Percentiles rank a stretch among this genome's conserved stretches.
Evolutionary conservation across 768 basidiomycete genomes (phyloP).

Genomic region (Psilocybe sp.): DNA sequence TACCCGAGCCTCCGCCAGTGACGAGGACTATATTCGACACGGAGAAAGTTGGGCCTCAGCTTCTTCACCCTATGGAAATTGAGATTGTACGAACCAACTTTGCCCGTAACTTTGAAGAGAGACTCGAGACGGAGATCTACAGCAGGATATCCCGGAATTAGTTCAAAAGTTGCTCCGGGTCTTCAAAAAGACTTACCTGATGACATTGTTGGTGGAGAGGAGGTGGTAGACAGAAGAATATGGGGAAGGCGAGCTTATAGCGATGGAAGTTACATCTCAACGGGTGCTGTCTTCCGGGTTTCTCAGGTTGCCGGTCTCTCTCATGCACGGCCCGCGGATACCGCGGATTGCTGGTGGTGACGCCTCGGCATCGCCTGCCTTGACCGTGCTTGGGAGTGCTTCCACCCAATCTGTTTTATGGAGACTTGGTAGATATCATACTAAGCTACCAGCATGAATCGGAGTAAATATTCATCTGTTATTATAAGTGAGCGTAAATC

Average conservation of each 20-base stretch:
- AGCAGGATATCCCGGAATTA: background rate
- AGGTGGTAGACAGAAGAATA: slow-evolving; percentile 2
- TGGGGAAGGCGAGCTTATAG: slow-evolving; percentile 1
- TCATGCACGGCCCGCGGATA: no score
- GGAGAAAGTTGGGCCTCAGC: background rate
- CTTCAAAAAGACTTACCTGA: background rate
- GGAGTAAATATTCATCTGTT: no score
- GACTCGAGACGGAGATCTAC: slow-evolving; percentile 51
- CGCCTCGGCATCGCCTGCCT: no score
- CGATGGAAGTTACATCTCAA: slow-evolving; percentile 1
- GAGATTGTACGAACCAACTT: slow-evolving; percentile 51
- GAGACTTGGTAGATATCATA: no score
- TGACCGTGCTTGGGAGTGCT: no score
- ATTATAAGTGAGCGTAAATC: background rate
- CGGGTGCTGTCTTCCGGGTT: no score
- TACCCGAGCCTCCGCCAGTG: slow-evolving; percentile 81
- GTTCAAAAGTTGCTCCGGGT: background rate
- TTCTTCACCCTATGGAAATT: background rate
- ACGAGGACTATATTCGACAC: slow-evolving; percentile 51
- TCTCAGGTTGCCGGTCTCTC: no score
- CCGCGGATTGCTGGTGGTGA: no score
- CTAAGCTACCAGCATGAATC: no score
- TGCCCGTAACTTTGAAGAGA: slow-evolving; percentile 66
- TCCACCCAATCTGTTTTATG: no score
- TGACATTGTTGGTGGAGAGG: slow-evolving; percentile 1